Conservation (phyloP, 495 filamentous ascomycete species). For the Pseudomonodictys pantanalensis region DNA sequence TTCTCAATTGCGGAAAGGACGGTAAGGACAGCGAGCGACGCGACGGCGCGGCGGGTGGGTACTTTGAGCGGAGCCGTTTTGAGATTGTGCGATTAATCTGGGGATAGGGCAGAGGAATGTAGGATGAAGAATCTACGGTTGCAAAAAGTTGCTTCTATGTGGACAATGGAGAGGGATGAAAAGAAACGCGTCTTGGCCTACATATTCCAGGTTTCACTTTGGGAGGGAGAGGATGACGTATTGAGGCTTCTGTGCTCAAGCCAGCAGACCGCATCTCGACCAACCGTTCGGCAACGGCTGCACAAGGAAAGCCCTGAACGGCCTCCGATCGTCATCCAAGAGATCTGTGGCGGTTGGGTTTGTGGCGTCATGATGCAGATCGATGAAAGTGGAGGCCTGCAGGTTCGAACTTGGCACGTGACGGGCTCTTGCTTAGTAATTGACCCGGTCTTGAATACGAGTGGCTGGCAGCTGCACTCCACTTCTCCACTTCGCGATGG, state of each 20-base stretch:
- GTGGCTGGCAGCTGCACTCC: too few species aligned
- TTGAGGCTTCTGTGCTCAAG: slow-evolving; percentile 1
- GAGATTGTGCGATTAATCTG: background rate
- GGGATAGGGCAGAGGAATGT: background rate
- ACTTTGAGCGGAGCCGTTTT: slow-evolving; percentile 23
- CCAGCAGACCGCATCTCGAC: background rate
- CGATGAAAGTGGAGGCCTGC: too few species aligned
- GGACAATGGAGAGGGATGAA: background rate
- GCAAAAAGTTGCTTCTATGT: background rate
- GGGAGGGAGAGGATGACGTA: slow-evolving; percentile 16
- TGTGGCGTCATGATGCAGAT: slow-evolving; percentile 31
- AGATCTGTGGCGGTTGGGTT: slow-evolving; percentile 5
- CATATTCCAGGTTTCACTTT: slow-evolving; percentile 5
- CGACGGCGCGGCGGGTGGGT: slow-evolving; percentile 18
- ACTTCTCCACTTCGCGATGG: too few species aligned
- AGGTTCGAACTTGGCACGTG: too few species aligned
- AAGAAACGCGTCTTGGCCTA: slow-evolving; percentile 4
- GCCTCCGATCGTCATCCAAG: slow-evolving; percentile 4
- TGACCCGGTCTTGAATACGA: too few species aligned
- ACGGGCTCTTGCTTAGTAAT: too few species aligned
- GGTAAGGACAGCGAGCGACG: slow-evolving; percentile 24
- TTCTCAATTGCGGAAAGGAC: slow-evolving; percentile 22
- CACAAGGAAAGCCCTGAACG: slow-evolving; percentile 7
- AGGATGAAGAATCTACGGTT: background rate
- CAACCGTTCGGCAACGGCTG: slow-evolving; percentile 4